Percentiles rank a stretch among this genome's conserved stretches.
Conservation (phyloP, 306 rosid species). For the Acacia crassicarpa region DNA sequence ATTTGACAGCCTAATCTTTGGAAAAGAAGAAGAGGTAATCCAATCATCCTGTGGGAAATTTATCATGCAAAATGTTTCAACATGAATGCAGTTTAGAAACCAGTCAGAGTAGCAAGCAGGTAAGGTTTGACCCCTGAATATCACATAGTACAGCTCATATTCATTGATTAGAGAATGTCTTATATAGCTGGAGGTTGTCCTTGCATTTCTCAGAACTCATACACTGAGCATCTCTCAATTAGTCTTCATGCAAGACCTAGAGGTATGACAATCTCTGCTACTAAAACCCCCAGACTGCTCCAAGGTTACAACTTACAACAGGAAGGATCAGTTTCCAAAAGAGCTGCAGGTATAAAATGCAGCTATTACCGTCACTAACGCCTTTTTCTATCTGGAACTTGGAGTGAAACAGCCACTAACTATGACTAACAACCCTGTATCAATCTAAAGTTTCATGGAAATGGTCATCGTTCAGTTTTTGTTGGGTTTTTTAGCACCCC, state of each 20-base stretch:
- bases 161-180: conserved; percentile 2
- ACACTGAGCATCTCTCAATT: neutral
- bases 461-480: neutral
- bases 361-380: neutral
- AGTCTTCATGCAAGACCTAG: neutral
- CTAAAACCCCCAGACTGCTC: neutral
- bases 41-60: neutral
- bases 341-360: neutral
- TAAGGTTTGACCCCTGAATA: neutral
- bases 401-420: neutral
- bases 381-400: neutral
- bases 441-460: neutral
- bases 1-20: neutral
- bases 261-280: neutral
- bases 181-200: conserved; percentile 2
- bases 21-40: neutral
- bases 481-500: neutral
- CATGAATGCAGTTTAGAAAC: neutral
- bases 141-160: neutral
- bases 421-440: neutral
- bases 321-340: neutral
- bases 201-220: conserved; percentile 4
- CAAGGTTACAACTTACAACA: neutral
- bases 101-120: conserved; percentile 13
- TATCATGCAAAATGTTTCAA: neutral